A percentile compares a stretch with the other conserved stretches of the same genome.
Conservation (phyloP, 2,329 filamentous ascomycete species). For the Colletotrichum liriopes region DNA sequence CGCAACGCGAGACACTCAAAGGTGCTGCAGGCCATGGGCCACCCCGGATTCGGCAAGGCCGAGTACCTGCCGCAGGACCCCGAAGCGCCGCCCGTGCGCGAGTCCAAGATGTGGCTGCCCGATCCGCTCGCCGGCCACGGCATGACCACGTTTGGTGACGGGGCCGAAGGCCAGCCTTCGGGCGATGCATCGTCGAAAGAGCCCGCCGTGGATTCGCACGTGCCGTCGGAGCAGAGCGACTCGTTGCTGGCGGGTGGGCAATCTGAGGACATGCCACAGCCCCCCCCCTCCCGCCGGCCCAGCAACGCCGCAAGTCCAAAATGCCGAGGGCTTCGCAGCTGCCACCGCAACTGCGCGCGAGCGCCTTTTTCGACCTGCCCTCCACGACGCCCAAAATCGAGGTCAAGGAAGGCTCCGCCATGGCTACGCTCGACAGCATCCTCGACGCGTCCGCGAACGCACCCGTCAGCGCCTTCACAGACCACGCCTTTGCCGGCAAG, state of each 20-base stretch:
- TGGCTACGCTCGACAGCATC: constrained; percentile 90
- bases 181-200: constrained; percentile 25
- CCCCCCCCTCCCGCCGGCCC: constrained; percentile 31
- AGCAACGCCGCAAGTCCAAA: constrained; percentile 53
- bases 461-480: constrained; percentile 91
- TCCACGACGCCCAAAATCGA: constrained; percentile 67
- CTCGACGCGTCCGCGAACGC: constrained; percentile 90
- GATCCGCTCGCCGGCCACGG: constrained; percentile 57
- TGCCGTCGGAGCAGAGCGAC: constrained; percentile 6
- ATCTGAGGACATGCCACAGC: constrained; percentile 27
- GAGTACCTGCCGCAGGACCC: constrained; percentile 53
- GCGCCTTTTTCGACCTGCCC: constrained; percentile 87
- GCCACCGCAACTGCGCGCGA: constrained; percentile 91
- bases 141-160: constrained; percentile 16
- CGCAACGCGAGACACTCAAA: constrained; percentile 82
- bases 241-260: not conserved
- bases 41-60: constrained; percentile 38
- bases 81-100: constrained; percentile 45
- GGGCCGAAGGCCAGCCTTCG: not conserved
- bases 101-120: constrained; percentile 63
- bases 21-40: constrained; percentile 73
- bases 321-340: constrained; percentile 58
- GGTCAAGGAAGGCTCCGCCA: constrained; percentile 84
- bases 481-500: constrained; percentile 86
- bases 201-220: constrained; percentile 25